Evolutionary conservation across 1,139 yeast genomes (phyloP).

Genomic region (Eremothecium sinecaudum): DNA sequence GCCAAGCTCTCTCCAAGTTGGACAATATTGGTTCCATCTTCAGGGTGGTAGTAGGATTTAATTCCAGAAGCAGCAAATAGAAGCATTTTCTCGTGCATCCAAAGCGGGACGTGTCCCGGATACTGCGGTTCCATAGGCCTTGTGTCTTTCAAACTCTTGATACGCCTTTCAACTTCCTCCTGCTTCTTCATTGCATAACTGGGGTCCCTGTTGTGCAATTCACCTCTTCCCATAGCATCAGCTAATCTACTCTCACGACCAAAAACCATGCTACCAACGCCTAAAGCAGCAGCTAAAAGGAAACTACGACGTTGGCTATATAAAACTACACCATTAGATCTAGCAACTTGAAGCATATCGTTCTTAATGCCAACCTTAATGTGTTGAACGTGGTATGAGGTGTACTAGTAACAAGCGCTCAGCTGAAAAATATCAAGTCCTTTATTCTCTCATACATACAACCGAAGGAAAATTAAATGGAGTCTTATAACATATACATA

Average conservation of each 20-base stretch:
- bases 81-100: constrained; percentile 49
- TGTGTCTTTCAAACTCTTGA: constrained; percentile 16
- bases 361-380: too few relatives aligned
- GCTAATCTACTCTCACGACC: constrained; percentile 47
- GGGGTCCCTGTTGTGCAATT: constrained; percentile 31
- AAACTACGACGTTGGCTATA: constrained; percentile 12
- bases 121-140: constrained; percentile 42
- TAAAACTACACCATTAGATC: not conserved
- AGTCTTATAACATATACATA: too few relatives aligned
- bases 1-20: constrained; percentile 93
- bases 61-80: constrained; percentile 68
- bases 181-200: constrained; percentile 17
- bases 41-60: constrained; percentile 82
- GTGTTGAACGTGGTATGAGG: too few relatives aligned
- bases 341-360: too few relatives aligned
- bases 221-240: constrained; percentile 48
- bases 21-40: constrained; percentile 52
- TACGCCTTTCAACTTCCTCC: constrained; percentile 28
- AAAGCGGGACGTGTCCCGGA: constrained; percentile 76
- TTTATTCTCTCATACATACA: too few relatives aligned
- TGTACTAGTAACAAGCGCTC: too few relatives aligned
- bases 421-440: too few relatives aligned
- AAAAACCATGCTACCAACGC: constrained; percentile 31
- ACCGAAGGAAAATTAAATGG: too few relatives aligned
- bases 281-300: constrained; percentile 24